phyloP scores from a whole-genome alignment of 805 yeast species.

The Myxozyma monticola region DNA sequence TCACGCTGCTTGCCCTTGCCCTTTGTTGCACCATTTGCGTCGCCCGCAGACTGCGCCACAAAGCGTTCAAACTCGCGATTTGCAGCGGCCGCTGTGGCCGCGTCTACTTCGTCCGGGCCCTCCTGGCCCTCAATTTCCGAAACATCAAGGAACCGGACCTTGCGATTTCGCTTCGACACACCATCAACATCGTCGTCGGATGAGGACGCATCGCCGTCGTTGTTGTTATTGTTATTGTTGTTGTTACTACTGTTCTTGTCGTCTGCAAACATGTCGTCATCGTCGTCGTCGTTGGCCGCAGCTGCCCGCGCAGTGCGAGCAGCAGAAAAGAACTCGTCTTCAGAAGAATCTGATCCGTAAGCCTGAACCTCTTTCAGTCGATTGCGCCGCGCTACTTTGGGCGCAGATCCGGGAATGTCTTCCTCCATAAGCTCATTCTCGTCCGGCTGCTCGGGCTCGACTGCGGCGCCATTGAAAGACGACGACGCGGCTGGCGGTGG shows the following conservation, averaged over 20 bases:
- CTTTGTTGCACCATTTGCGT: conserved; percentile 30
- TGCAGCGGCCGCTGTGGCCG: conserved; percentile 7
- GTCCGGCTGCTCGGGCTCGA: conserved; percentile 7
- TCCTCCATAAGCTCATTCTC: conserved; percentile 22
- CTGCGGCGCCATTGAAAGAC: background rate
- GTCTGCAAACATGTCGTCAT: conserved; percentile 36
- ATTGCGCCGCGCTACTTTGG: conserved; percentile 13
- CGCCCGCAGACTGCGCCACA: conserved; percentile 22
- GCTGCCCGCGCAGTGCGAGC: conserved; percentile 12
- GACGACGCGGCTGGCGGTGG: background rate
- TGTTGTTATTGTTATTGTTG: conserved; percentile 19
- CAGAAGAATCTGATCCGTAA: conserved; percentile 32
- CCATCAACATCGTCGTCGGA: conserved; percentile 35
- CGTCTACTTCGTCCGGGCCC: conserved; percentile 1
- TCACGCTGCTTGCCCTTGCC: conserved; percentile 32
- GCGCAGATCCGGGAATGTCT: conserved; percentile 26
- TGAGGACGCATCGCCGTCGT: conserved; percentile 25
- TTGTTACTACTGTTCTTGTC: background rate
- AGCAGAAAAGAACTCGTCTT: conserved; percentile 21
- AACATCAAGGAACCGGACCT: conserved; percentile 41
- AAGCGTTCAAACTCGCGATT: conserved; percentile 27
- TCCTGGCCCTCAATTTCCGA: conserved; percentile 42
- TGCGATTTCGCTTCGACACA: conserved; percentile 27
- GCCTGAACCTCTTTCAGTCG: conserved; percentile 22
- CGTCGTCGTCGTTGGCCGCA: conserved; percentile 24